Percentiles rank a stretch among this genome's conserved stretches.
Evolutionary conservation across 441 rosid genomes (phyloP).

Genomic region (Aquilaria agallochum): DNA sequence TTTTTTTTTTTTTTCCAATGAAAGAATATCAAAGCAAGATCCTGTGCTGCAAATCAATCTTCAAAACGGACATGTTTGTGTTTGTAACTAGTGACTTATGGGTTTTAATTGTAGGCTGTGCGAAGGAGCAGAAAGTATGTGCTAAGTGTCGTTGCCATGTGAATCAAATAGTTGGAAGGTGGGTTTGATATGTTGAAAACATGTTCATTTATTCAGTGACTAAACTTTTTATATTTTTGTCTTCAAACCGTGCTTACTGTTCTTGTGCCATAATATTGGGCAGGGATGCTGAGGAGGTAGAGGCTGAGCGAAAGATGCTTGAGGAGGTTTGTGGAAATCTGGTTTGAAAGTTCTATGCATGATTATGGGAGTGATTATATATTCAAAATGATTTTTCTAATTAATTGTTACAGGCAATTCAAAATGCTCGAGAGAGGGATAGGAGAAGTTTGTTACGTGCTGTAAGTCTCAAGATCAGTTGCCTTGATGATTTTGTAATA

Average conservation of each 20-base stretch:
- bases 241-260: no score
- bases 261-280: not conserved
- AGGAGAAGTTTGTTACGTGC: constrained; percentile 72
- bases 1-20: not conserved
- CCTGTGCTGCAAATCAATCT: not conserved
- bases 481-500: no score
- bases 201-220: not conserved
- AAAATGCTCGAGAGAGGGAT: constrained; percentile 89
- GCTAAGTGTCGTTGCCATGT: constrained; percentile 76
- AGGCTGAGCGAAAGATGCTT: constrained; percentile 79
- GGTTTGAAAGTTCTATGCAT: not conserved
- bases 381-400: constrained; percentile 4
- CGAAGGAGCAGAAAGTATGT: constrained; percentile 83
- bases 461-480: constrained; percentile 34
- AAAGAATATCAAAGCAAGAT: no score
- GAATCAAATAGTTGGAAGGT: constrained; percentile 71
- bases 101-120: constrained; percentile 54
- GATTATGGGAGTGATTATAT: not conserved
- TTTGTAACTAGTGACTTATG: not conserved
- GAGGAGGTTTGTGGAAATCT: constrained; percentile 48
- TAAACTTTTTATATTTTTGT: no score
- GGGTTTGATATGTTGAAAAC: constrained; percentile 1
- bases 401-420: constrained; percentile 54
- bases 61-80: not conserved
- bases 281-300: constrained; percentile 73